These are phyloP conservation scores for Penicillium turbatum DNA, from an alignment of 495 filamentous ascomycete genomes.

Conservation along the genomic window DNA sequence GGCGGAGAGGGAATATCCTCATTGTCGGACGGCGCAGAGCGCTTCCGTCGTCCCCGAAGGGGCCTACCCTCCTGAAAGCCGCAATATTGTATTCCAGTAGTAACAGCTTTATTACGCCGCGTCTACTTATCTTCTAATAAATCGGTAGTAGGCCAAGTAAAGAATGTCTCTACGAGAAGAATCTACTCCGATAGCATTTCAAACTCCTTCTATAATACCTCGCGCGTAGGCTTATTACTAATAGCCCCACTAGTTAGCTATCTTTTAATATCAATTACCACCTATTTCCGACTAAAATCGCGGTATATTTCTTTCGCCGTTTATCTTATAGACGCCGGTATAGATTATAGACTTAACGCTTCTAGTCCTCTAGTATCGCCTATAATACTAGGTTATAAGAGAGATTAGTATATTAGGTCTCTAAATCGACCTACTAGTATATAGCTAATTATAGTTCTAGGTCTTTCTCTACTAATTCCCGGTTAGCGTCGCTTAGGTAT, in stretches of 20 bases:
- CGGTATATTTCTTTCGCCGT: slow-evolving; percentile 15
- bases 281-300: slow-evolving; percentile 18
- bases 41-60: slow-evolving; percentile 23
- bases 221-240: slow-evolving; percentile 14
- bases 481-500: slow-evolving; percentile 10
- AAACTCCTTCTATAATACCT: slow-evolving; percentile 18
- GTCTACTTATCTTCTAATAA: slow-evolving; percentile 24
- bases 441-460: slow-evolving; percentile 8
- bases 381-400: slow-evolving; percentile 9
- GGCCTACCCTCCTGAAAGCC: slow-evolving; percentile 23
- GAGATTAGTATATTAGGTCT: slow-evolving; percentile 5
- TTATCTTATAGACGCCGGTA: slow-evolving; percentile 14
- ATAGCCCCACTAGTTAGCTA: slow-evolving; percentile 20
- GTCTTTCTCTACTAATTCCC: slow-evolving; percentile 10
- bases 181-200: slow-evolving; percentile 20
- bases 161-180: slow-evolving; percentile 22
- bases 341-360: slow-evolving; percentile 16
- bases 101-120: slow-evolving; percentile 19
- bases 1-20: slow-evolving; percentile 11
- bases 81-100: slow-evolving; percentile 20
- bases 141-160: slow-evolving; percentile 26
- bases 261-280: slow-evolving; percentile 24
- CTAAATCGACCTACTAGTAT: slow-evolving; percentile 6
- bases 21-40: slow-evolving; percentile 15
- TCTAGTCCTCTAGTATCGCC: slow-evolving; percentile 13